Percentiles rank a stretch among this genome's conserved stretches.
Conservation (phyloP, 306 rosid genomes). For the Medicago lupulina region DNA sequence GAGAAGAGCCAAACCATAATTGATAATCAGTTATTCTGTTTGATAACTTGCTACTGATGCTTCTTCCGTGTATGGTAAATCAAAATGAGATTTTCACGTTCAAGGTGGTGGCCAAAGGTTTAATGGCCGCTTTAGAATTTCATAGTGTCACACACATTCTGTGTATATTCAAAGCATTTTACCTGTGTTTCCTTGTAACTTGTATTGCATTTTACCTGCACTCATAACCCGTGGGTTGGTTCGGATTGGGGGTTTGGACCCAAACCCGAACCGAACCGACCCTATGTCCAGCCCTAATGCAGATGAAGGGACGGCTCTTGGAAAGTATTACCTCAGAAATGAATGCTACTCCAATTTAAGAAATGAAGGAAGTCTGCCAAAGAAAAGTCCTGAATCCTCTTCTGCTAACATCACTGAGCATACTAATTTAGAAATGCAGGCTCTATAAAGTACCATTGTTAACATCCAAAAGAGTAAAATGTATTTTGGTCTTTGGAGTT, state of each 20-base stretch:
- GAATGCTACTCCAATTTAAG: constrained; percentile 85
- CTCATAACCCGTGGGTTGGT: no score
- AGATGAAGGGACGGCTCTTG: constrained; percentile 80
- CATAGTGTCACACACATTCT: neutral
- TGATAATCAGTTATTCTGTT: no score
- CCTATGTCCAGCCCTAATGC: no score
- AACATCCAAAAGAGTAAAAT: constrained; percentile 20
- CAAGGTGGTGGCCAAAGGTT: constrained; percentile 2
- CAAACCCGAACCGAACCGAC: no score
- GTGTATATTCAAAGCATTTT: neutral
- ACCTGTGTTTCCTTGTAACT: constrained; percentile 14
- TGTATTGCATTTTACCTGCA: no score
- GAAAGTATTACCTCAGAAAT: constrained; percentile 60
- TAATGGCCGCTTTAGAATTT: constrained; percentile 1
- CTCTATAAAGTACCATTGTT: constrained; percentile 53
- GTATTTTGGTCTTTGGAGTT: constrained; percentile 32
- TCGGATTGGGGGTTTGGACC: no score
- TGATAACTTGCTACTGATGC: no score
- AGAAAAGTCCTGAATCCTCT: constrained; percentile 53
- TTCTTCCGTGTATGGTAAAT: no score
- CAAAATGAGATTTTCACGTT: neutral
- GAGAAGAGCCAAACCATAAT: neutral
- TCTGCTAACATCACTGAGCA: constrained; percentile 44
- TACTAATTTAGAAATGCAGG: constrained; percentile 75
- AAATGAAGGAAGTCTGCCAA: constrained; percentile 73